Base-by-base conservation (phyloP, 305 asterid genomes). In the Ruellia speciosa region DNA sequence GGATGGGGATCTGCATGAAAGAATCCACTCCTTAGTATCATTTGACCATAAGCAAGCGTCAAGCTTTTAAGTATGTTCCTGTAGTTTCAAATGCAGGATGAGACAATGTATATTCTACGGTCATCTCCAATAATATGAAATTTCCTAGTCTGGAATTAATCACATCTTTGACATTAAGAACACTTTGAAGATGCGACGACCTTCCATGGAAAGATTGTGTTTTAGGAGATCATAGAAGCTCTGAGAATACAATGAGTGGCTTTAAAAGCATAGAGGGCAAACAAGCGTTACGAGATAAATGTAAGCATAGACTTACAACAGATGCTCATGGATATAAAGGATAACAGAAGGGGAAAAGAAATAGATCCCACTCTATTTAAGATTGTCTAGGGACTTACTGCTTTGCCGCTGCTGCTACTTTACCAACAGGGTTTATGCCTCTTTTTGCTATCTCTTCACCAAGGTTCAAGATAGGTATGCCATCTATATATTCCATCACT, bases 1-100 rank as follows among this genome's bases (percentile, higher is more conserved):
- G 97, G 96, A 76, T 93, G 99, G 65, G 99, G 99, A 73, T 93
- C 99, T 3, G 99, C 97, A 63, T 93, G 99, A 74, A 93, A 93
- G 86, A 78, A 93, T 62, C 99, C 97, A 72, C 95, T 93, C 85
- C 62, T 80, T 70, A 88, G 77, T 72, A 93, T 88, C 97, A 93
- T 93, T 75, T 93, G 95, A 52, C 99, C 99, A 68, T 93, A 93
- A 64, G 97, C 90, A 74, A 84, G 94, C 6, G 99, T 75, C 87
- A 93, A 67, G 63, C 80, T 86, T 81, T 77, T 81, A 53, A 88
- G 92, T 75, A 93, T 93, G 73, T 80, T 93, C 89, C 97, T 93
- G 83, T 72, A 70, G 59, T 54, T 45, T 19, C 24, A 59, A 59
- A 59, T 46, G 56, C 18, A 19, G n/a, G 45, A 62, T 58, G 52